Evolutionary conservation across 2,329 filamentous ascomycete species (phyloP).

Genomic region (Microsporum canis): DNA sequence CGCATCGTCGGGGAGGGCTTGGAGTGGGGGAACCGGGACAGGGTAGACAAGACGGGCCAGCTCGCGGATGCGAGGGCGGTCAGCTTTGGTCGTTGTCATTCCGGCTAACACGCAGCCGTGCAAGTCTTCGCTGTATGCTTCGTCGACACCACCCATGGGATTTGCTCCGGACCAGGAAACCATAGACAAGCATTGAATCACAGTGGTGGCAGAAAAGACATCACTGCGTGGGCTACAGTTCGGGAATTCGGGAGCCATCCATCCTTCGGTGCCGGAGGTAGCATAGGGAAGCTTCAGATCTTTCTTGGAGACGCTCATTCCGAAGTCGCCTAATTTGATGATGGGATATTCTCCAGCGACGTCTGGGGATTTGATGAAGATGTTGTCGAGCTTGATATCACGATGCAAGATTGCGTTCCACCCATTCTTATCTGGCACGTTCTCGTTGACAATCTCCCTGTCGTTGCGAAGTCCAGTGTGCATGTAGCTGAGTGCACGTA

Average conservation of each 20-base stretch:
- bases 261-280: constrained; percentile 1
- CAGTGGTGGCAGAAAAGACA: constrained; percentile 4
- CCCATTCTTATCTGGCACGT: neutral
- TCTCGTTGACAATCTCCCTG: neutral
- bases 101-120: neutral
- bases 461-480: constrained; percentile 12
- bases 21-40: neutral
- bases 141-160: neutral
- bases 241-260: constrained; percentile 8
- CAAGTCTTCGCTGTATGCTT: constrained; percentile 1
- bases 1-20: neutral
- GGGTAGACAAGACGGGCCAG: constrained; percentile 2
- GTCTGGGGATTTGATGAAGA: constrained; percentile 4
- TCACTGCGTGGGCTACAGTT: constrained; percentile 7
- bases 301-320: constrained; percentile 9
- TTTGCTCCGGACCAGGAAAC: neutral
- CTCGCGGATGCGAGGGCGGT: constrained; percentile 3
- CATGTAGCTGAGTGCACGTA: constrained; percentile 13
- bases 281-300: constrained; percentile 5
- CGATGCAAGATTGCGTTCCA: constrained; percentile 15
- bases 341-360: constrained; percentile 5
- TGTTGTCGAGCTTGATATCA: constrained; percentile 16
- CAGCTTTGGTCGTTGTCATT: neutral
- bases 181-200: constrained; percentile 6
- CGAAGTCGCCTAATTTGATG: constrained; percentile 15